phyloP scores from a whole-genome alignment of 2,329 filamentous ascomycete genomes.

The Trichoderma oligosporum region DNA sequence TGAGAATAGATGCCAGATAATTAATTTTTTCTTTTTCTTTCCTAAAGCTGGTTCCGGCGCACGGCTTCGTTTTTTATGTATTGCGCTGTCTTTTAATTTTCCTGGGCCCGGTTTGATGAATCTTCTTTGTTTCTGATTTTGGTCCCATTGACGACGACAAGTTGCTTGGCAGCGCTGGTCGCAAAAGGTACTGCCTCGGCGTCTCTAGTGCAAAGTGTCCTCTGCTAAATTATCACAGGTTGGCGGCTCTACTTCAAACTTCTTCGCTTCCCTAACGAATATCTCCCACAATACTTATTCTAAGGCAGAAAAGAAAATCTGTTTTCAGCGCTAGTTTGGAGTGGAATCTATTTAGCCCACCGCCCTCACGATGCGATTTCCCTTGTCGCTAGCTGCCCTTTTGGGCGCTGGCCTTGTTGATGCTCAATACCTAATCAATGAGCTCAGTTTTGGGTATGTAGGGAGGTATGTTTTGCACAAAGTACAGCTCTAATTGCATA shows the following conservation, averaged over 20 bases:
- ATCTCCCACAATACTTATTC: neutral
- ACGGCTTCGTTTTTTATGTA: neutral
- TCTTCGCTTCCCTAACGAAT: neutral
- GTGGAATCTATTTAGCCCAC: neutral
- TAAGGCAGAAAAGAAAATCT: neutral
- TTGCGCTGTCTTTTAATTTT: neutral
- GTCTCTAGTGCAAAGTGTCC: conserved; percentile 30
- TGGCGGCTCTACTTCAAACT: neutral
- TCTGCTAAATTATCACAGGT: conserved; percentile 21
- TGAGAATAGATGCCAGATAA: conserved; percentile 9
- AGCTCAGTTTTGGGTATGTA: conserved; percentile 73
- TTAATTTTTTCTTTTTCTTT: neutral
- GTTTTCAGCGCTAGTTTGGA: neutral
- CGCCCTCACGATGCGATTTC: conserved; percentile 43
- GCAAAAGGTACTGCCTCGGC: neutral
- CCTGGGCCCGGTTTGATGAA: neutral
- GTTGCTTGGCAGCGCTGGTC: conserved; percentile 14
- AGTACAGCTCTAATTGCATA: neutral
- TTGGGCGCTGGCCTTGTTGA: conserved; percentile 49
- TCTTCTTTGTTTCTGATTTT: neutral
- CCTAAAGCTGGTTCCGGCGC: neutral
- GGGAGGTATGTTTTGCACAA: conserved; percentile 47
- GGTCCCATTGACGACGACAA: neutral
- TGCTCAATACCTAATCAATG: conserved; percentile 65
- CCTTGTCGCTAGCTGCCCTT: conserved; percentile 39